Conservation (phyloP, 2,329 filamentous ascomycete genomes). For the Aspergillus arachidicola region DNA sequence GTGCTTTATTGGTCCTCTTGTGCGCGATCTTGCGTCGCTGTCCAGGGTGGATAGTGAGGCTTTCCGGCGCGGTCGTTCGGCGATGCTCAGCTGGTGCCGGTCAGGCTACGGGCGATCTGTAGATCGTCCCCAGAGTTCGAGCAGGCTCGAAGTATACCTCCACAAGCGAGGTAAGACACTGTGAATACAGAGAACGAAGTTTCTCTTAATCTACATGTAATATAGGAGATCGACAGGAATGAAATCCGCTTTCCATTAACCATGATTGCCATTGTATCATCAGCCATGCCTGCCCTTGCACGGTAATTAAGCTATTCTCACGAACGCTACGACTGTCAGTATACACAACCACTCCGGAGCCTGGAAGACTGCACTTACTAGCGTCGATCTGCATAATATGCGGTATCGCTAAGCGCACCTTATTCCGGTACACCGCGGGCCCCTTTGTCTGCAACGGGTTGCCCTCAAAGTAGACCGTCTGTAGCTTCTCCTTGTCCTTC, state of each 20-base stretch:
- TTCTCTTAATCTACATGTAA: neutral
- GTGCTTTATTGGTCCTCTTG: neutral
- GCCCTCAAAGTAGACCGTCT: slow-evolving; percentile 95
- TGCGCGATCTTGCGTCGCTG: no score
- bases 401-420: slow-evolving; percentile 83
- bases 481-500: slow-evolving; percentile 74
- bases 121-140: neutral
- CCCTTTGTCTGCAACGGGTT: slow-evolving; percentile 81
- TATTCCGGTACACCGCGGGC: slow-evolving; percentile 90
- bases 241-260: neutral
- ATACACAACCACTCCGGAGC: neutral
- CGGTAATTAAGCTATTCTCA: slow-evolving; percentile 23
- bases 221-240: neutral
- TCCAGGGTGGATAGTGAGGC: neutral
- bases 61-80: neutral
- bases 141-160: neutral
- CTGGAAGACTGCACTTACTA: slow-evolving; percentile 56
- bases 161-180: neutral
- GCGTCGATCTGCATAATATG: slow-evolving; percentile 94
- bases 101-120: neutral
- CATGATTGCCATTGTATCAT: slow-evolving; percentile 1
- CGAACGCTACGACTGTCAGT: slow-evolving; percentile 31
- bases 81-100: neutral
- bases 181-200: neutral
- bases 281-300: neutral